These are phyloP conservation scores for Lecanicillium sp. DNA, from an alignment of 2,329 filamentous ascomycete genomes.

Conservation along the genomic window DNA sequence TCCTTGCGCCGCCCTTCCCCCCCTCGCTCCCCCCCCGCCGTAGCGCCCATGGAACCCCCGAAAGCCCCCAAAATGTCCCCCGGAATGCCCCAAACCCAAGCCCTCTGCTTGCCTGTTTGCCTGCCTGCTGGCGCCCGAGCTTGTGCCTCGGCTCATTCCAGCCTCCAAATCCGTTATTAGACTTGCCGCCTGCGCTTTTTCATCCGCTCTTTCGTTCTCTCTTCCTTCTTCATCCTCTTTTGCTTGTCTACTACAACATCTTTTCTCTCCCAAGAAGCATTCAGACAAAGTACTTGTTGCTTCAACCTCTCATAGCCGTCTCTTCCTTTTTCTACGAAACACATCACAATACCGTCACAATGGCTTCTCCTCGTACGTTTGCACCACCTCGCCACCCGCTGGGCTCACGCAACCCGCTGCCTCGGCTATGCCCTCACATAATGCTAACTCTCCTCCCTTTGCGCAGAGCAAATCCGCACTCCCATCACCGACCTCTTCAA, in stretches of 20 bases:
- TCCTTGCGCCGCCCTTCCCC: no score
- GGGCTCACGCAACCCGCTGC: background rate
- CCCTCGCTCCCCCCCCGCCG: no score
- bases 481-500: conserved; percentile 91
- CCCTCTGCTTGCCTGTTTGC: no score
- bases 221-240: conserved; percentile 13
- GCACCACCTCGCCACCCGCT: background rate
- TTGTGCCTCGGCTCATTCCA: conserved; percentile 13
- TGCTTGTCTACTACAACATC: conserved; percentile 11
- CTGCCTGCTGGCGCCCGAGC: conserved; percentile 1
- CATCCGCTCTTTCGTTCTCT: conserved; percentile 5
- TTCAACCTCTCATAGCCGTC: no score
- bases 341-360: conserved; percentile 9
- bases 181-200: conserved; percentile 1
- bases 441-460: conserved; percentile 9
- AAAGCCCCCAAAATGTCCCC: no score
- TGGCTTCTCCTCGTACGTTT: conserved; percentile 14
- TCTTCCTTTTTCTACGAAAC: background rate
- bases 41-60: no score
- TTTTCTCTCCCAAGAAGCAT: background rate
- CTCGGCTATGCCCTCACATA: background rate
- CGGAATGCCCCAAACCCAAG: no score
- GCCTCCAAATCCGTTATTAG: conserved; percentile 8
- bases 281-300: background rate
- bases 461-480: conserved; percentile 63